These are phyloP conservation scores for Tephrocybe sp. DNA, from an alignment of 768 basidiomycete species.

Conservation along the genomic window DNA sequence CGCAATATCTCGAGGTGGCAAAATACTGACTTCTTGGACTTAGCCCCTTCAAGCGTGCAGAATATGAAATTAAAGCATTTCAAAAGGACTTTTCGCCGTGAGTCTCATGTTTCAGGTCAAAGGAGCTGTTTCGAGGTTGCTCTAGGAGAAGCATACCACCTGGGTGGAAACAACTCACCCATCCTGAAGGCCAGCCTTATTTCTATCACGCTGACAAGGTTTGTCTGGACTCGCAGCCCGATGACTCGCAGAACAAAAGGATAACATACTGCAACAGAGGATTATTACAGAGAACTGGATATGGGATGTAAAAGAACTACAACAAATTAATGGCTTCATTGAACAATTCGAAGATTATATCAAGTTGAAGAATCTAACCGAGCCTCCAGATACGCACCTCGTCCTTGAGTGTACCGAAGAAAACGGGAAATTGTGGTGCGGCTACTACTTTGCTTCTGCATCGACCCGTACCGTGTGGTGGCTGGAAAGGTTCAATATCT, in stretches of 20 bases:
- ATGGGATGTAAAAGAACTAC: slow-evolving; percentile 1
- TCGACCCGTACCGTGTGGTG: slow-evolving; percentile 1
- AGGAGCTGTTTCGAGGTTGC: not conserved
- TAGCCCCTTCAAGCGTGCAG: not conserved
- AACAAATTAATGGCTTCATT: not conserved
- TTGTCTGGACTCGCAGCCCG: not conserved
- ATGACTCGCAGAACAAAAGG: not conserved
- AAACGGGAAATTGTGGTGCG: not conserved
- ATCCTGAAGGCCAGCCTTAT: slow-evolving; percentile 1
- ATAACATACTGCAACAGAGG: not conserved
- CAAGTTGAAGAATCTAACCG: not conserved
- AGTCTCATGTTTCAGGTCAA: not conserved
- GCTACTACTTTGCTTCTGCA: slow-evolving; percentile 7
- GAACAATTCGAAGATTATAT: slow-evolving; percentile 4
- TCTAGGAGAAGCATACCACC: not conserved
- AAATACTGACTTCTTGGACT: too few species aligned
- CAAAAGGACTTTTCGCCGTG: slow-evolving; percentile 1
- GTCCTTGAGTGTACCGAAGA: slow-evolving; percentile 5
- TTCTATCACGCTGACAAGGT: slow-evolving; percentile 4
- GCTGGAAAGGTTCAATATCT: slow-evolving; percentile 3
- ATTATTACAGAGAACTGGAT: slow-evolving; percentile 10
- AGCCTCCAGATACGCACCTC: slow-evolving; percentile 3
- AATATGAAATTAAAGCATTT: not conserved
- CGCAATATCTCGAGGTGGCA: not conserved
- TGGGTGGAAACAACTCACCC: slow-evolving; percentile 1